These are phyloP conservation scores for Eimeria falciformis DNA, from an alignment of 169 alveolate species.

Conservation along the genomic window DNA sequence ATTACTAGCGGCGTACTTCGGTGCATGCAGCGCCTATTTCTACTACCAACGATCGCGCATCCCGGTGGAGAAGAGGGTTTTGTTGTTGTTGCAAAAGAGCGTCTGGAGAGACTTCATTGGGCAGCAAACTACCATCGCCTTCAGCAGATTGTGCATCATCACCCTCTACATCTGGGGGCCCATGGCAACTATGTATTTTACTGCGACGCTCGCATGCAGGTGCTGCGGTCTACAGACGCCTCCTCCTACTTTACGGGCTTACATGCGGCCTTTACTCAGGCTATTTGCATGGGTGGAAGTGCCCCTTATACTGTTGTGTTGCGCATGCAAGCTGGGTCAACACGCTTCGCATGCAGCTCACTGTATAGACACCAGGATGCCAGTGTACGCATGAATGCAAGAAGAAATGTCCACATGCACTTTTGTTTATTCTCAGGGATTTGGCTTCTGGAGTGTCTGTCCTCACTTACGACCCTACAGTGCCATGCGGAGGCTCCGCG, in stretches of 20 bases:
- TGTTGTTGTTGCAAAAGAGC: background rate
- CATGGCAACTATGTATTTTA: background rate
- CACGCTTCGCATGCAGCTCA: no score
- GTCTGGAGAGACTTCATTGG: background rate
- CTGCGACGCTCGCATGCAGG: conserved; percentile 1
- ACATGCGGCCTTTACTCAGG: background rate
- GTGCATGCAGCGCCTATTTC: background rate
- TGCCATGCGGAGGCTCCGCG: conserved; percentile 10
- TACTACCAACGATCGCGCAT: background rate
- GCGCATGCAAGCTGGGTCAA: no score
- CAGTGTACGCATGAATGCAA: no score
- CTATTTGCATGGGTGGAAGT: background rate
- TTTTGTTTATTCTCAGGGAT: background rate
- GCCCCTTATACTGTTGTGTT: no score
- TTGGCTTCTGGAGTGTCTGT: background rate
- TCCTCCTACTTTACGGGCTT: background rate
- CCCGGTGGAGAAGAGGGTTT: background rate
- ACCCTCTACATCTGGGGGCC: background rate
- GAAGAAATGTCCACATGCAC: no score
- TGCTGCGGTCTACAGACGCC: background rate
- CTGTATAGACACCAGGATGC: no score
- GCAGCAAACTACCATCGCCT: background rate
- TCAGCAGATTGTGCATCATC: background rate
- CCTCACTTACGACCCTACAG: conserved; percentile 5
- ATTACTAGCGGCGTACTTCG: background rate